Evolutionary conservation across 495 filamentous ascomycete species (phyloP).

Genomic region (Penicillium tannophilum): DNA sequence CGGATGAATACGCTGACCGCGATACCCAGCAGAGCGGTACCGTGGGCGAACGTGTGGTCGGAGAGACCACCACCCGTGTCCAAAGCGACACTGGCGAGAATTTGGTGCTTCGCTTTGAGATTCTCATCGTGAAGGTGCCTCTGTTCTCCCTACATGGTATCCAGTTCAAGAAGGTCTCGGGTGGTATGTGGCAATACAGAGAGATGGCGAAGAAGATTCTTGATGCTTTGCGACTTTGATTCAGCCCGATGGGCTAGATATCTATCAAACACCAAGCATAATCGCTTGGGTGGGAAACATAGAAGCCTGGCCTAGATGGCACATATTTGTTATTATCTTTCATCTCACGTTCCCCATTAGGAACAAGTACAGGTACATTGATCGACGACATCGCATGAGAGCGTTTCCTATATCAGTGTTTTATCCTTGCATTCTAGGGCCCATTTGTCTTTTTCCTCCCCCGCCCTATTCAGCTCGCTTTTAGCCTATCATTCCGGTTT

Average conservation of each 20-base stretch:
- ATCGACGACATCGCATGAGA: slow-evolving; percentile 38
- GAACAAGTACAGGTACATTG: slow-evolving; percentile 17
- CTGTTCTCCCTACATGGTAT: slow-evolving; percentile 91
- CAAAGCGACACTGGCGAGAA: slow-evolving; percentile 81
- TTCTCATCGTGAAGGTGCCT: slow-evolving; percentile 96
- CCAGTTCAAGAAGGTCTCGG: slow-evolving; percentile 96
- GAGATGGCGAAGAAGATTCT: slow-evolving; percentile 96
- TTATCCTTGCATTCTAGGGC: slow-evolving; percentile 21
- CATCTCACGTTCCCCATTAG: slow-evolving; percentile 6
- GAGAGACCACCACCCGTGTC: slow-evolving; percentile 83
- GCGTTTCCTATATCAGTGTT: slow-evolving; percentile 25
- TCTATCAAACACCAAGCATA: background rate
- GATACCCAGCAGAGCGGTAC: slow-evolving; percentile 35
- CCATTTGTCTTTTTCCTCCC: slow-evolving; percentile 15
- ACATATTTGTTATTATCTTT: slow-evolving; percentile 14
- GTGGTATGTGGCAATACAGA: slow-evolving; percentile 98
- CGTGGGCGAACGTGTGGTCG: slow-evolving; percentile 57
- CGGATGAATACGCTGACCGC: slow-evolving; percentile 65
- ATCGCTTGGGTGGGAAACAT: slow-evolving; percentile 5
- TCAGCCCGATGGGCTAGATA: background rate
- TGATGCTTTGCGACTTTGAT: slow-evolving; percentile 76
- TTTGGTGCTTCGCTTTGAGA: slow-evolving; percentile 87
- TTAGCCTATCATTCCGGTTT: slow-evolving; percentile 10
- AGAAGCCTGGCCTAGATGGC: slow-evolving; percentile 7
- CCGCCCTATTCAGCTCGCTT: slow-evolving; percentile 1